Base-by-base conservation (phyloP, 805 yeast species). In the Blastobotrys robertii region DNA sequence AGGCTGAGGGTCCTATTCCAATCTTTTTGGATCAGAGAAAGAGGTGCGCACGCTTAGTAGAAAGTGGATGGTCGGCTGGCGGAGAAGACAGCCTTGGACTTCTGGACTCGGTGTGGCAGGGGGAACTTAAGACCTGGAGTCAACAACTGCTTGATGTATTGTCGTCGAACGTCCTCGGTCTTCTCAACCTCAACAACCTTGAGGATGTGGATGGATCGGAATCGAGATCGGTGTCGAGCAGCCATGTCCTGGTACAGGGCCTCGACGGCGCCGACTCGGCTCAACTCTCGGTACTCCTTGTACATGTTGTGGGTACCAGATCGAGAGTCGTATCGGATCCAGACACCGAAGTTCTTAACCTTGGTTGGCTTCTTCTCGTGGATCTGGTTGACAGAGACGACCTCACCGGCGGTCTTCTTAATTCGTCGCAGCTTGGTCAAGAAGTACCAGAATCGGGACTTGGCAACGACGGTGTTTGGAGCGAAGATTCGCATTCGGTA, bases 241-340 rank as follows among this genome's bases (percentile, higher is more conserved):
- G 99, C 99, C 84, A 92, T 84, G 76, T 92, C 99, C 73, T 84
- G 88, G 92, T 92, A 92, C 82, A 92, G 82, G 68, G 92, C 77
- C 74, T 84, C 95, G 68, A 92, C 97, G 61, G 97, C 98, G 72
- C 85, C 95, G 55, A 87, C 94, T 79, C 99, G 92, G 79, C 96
- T 75, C 63, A 90, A 94, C 65, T 90, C 98, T 76, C 98, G 87
- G 92, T 86, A 85, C 79, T 92, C 99, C 81, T 92, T 92, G 96
- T 92, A 92, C 97, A 92, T 92, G 94, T 92, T 92, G 94, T 92
- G 98, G 67, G 95, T 88, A 78, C 99, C 99, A 60, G 98, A 92
- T 84, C 99, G 94, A 58, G 99, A 92, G 71, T 92, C 98, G 84
- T 92, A 92, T 80, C 98, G 88, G 72, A 92, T 84, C 99, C 99